phyloP scores from a whole-genome alignment of 805 yeast species.

The Pichia insulana region DNA sequence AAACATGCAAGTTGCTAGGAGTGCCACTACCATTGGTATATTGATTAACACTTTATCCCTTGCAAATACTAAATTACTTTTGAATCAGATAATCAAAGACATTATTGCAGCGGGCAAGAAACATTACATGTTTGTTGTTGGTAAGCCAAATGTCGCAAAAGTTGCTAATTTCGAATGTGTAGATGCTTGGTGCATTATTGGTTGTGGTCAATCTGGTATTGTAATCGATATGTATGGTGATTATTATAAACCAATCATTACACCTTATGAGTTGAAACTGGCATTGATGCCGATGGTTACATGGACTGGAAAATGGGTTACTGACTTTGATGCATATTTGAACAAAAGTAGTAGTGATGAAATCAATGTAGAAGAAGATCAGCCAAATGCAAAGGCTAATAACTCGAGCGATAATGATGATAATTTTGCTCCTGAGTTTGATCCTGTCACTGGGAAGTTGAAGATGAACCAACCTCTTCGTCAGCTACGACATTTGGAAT shows the following conservation, averaged over 20 bases:
- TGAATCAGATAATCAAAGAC: constrained; percentile 51
- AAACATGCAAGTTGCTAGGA: constrained; percentile 78
- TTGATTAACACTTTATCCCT: constrained; percentile 84
- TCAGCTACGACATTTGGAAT: constrained; percentile 51
- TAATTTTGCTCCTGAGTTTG: constrained; percentile 69
- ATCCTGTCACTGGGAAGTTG: constrained; percentile 78
- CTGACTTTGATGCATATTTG: constrained; percentile 57
- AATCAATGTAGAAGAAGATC: constrained; percentile 25
- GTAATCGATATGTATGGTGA: constrained; percentile 72
- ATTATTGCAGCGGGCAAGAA: constrained; percentile 77
- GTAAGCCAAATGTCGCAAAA: constrained; percentile 96
- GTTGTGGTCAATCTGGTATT: constrained; percentile 92
- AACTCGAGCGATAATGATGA: constrained; percentile 9
- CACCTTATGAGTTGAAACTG: constrained; percentile 83
- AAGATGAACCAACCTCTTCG: constrained; percentile 71
- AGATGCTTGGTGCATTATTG: constrained; percentile 90
- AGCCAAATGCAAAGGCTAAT: constrained; percentile 16
- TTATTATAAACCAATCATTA: constrained; percentile 82
- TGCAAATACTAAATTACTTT: constrained; percentile 58
- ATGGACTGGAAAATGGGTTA: constrained; percentile 94
- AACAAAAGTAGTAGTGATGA: constrained; percentile 20
- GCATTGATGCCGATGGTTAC: constrained; percentile 68
- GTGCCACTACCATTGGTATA: constrained; percentile 88
- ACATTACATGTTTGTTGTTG: constrained; percentile 90
- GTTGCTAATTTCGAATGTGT: constrained; percentile 92